These are phyloP conservation scores for Coemansia sp. DNA, from an alignment of 192 early-diverging fungal genomes.

Conservation along the genomic window DNA sequence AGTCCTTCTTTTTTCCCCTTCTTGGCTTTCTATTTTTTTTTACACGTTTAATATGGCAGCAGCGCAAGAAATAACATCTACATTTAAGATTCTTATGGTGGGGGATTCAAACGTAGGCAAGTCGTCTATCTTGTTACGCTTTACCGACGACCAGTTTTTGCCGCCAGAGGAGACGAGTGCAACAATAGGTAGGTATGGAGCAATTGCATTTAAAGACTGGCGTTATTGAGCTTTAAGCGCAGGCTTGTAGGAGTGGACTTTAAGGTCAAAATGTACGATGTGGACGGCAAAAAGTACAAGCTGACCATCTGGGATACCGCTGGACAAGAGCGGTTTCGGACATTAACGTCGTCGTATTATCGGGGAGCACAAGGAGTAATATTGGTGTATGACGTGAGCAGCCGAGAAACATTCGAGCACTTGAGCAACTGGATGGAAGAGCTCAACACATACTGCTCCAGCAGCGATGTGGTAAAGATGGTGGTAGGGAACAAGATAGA, in stretches of 20 bases:
- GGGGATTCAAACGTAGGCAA: constrained; percentile 97
- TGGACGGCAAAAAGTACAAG: constrained; percentile 89
- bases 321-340: constrained; percentile 97
- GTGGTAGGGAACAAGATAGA: constrained; percentile 98
- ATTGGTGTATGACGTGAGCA: constrained; percentile 96
- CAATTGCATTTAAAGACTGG: background rate
- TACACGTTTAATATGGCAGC: constrained; percentile 8
- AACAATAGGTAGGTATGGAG: constrained; percentile 56
- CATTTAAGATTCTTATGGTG: constrained; percentile 92
- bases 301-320: constrained; percentile 98
- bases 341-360: constrained; percentile 96
- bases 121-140: constrained; percentile 86
- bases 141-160: constrained; percentile 92
- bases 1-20: background rate
- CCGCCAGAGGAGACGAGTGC: constrained; percentile 89
- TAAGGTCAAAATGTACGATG: constrained; percentile 86
- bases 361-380: constrained; percentile 98
- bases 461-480: constrained; percentile 89
- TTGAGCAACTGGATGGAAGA: constrained; percentile 95
- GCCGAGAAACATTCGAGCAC: constrained; percentile 88
- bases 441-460: constrained; percentile 87
- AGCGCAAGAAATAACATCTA: constrained; percentile 61
- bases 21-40: background rate
- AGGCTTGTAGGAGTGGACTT: constrained; percentile 82
- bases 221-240: background rate